phyloP scores from a whole-genome alignment of 2,329 filamentous ascomycete species.

The Xylariaceae sp. region DNA sequence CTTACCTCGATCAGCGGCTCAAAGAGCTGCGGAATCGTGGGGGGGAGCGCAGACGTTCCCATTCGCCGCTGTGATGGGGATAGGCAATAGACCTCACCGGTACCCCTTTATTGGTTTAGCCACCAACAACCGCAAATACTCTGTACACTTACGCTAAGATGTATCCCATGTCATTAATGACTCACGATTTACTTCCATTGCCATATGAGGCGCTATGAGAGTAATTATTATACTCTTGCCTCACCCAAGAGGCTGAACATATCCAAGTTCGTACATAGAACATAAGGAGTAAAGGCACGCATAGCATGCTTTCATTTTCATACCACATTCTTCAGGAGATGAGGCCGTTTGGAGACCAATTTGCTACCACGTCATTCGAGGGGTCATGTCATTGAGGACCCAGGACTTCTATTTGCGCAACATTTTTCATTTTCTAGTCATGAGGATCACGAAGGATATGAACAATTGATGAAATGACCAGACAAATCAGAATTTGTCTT shows the following conservation, averaged over 20 bases:
- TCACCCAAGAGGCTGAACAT: constrained; percentile 7
- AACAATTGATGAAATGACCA: constrained; percentile 21
- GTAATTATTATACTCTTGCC: constrained; percentile 9
- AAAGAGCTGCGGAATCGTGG: constrained; percentile 48
- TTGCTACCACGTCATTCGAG: constrained; percentile 1
- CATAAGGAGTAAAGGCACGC: constrained; percentile 2
- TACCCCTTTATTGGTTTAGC: too few species aligned
- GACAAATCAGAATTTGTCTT: constrained; percentile 17
- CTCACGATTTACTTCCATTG: constrained; percentile 17
- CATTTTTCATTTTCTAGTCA: constrained; percentile 8
- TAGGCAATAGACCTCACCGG: not conserved
- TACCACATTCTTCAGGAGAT: constrained; percentile 7
- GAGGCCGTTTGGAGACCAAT: constrained; percentile 17
- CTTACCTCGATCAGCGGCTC: constrained; percentile 55
- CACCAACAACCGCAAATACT: too few species aligned
- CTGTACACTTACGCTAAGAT: constrained; percentile 20
- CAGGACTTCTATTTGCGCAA: too few species aligned
- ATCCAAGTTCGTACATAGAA: constrained; percentile 8
- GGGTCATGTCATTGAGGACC: constrained; percentile 4
- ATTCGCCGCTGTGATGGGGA: constrained; percentile 42
- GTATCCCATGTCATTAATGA: constrained; percentile 22
- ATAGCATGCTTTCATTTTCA: constrained; percentile 5
- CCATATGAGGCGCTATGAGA: constrained; percentile 12
- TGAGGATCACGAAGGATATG: constrained; percentile 26
- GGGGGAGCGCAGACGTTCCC: constrained; percentile 38